Base-by-base conservation (phyloP, 2,329 filamentous ascomycete genomes). In the Alternaria novae-zelandiae region DNA sequence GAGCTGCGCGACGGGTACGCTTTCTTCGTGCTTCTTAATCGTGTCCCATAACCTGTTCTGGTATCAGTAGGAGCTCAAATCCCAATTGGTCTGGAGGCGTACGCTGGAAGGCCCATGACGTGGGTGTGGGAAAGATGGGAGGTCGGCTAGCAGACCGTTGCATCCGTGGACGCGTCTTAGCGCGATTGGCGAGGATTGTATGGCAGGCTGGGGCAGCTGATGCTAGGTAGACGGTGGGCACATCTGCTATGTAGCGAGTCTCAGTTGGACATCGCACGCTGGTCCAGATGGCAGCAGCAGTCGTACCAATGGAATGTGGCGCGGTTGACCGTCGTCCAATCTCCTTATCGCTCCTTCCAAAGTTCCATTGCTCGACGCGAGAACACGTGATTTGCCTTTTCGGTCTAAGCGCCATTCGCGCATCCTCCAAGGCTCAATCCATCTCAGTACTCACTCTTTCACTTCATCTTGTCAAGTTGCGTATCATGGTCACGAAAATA, bases 11-110 rank as follows among this genome's bases (percentile, higher is more conserved):
- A 82, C 70, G 3, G 72, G 70, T 7, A 73, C 60, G 43, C 75
- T 67, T 41, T 78, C 73, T 20, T 81, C 80, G 28, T 73, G 50
- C 6, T 79, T 72, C 23, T 77, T 78, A 17, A 83, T 72, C 10
- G 79, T 68, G 12, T 81, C 74, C 79, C 80, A 83, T 2, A 83
- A 65, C 58, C 79, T 71, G 26, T 25, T 2, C 3, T 2, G 12
- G 13, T 0, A 21, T 69, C 45, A 70, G 56, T 36, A 43, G 1
- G 15, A 20, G 17, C 32, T 32, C 28, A 21, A 13, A 12, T 20
- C 6, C 47, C 13, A 20, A 20, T 17, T 30, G 2, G 5, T 36
- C 17, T 25, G 26, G 10, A 46, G 4, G 32, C 69, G 10, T 67
- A 74, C 73, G 64, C 63, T 30, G 68, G 59, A 28, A 74, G 63